phyloP scores from a whole-genome alignment of 164 flowering plant genomes.

The Stephania yunnanensis region DNA sequence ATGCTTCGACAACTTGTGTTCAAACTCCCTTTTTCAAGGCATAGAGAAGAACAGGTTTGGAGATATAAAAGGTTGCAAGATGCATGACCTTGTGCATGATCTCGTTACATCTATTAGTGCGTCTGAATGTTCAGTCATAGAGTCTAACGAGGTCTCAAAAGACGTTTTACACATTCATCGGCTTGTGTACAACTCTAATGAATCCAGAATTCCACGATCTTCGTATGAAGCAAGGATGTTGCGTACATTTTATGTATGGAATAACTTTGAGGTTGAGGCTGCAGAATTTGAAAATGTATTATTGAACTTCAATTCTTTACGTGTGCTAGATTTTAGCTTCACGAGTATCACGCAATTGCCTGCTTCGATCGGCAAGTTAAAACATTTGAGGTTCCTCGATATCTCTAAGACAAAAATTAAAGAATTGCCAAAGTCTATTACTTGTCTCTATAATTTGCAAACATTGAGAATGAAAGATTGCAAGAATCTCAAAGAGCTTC shows the following conservation, averaged over 20 bases:
- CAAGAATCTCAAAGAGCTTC: background rate
- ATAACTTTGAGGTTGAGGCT: background rate
- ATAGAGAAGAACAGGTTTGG: background rate
- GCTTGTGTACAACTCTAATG: background rate
- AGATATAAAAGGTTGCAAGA: background rate
- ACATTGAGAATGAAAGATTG: background rate
- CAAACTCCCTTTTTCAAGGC: background rate
- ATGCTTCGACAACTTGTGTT: background rate
- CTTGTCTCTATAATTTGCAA: background rate
- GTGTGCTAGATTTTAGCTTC: constrained; percentile 9
- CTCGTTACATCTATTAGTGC: background rate
- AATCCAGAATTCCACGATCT: background rate
- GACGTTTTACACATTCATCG: background rate
- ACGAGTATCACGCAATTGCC: background rate
- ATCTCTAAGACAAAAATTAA: background rate
- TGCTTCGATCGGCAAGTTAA: background rate
- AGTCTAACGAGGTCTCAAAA: background rate
- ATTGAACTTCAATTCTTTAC: background rate
- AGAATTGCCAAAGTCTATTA: constrained; percentile 2
- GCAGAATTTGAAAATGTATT: background rate
- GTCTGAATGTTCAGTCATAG: background rate
- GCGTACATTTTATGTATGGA: background rate
- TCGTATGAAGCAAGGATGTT: background rate
- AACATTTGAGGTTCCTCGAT: background rate
- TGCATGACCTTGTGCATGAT: background rate